phyloP scores from a whole-genome alignment of 345 rosid species.

The Trapa incisa region DNA sequence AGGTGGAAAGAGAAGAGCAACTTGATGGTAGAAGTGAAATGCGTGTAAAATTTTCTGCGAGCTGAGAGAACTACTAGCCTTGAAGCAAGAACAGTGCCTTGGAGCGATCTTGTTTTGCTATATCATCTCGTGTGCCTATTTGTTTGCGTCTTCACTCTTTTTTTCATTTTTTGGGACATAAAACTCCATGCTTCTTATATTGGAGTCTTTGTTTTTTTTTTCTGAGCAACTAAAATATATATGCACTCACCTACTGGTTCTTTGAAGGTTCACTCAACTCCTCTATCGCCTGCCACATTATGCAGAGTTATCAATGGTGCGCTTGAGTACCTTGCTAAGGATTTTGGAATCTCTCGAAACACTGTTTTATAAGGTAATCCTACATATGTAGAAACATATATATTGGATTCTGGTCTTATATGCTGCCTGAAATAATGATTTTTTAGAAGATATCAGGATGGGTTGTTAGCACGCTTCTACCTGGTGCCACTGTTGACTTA shows the following conservation, averaged over 20 bases:
- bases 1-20: too few species aligned
- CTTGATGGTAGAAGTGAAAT: too few species aligned
- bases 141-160: background rate
- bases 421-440: background rate
- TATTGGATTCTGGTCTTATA: background rate
- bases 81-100: slow-evolving; percentile 13
- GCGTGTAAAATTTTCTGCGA: too few species aligned
- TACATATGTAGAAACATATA: background rate
- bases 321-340: slow-evolving; percentile 86
- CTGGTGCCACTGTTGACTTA: slow-evolving; percentile 91
- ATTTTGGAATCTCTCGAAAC: slow-evolving; percentile 83
- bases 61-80: too few species aligned
- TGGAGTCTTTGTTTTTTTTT: too few species aligned
- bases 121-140: slow-evolving; percentile 72
- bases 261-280: background rate
- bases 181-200: too few species aligned
- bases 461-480: slow-evolving; percentile 93
- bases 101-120: slow-evolving; percentile 95
- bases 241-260: too few species aligned
- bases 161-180: background rate
- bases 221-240: too few species aligned
- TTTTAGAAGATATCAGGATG: slow-evolving; percentile 38
- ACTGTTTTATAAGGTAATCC: slow-evolving; percentile 75
- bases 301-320: slow-evolving; percentile 95
- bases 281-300: background rate